Base-by-base conservation (phyloP, 371 early-diverging fungal genomes). In the Rhizopus delemar region DNA sequence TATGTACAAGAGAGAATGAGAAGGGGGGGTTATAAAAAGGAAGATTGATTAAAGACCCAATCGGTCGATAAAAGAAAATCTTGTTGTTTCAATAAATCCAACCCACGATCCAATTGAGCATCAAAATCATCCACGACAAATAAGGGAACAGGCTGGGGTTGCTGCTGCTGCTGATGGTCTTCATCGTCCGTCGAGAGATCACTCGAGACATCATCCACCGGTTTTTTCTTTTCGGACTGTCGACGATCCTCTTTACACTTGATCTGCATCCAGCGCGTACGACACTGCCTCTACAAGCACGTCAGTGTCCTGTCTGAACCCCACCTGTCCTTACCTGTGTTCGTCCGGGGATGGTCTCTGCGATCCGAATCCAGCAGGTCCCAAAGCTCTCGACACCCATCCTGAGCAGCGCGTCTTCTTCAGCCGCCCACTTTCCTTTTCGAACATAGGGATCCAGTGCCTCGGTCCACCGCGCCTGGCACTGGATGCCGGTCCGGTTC, bases 401-500 rank as follows among this genome's bases (percentile, higher is more conserved):
- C 39, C 74, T 51, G 53, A 91, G 56, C 22, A 85, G 38, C 4
- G 46, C 63, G 51, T 89, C 91, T 73, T 91, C 91, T 11, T 83
- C 83, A 0, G 60, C 59, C 9, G 74, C 71, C 91, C 91, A 91
- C 56, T 84, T 82, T 0, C 88, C 91, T 46, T 85, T 86, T 5
- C 86, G 73, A 11, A 86, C 86, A 16, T 63, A 68, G 3, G 91
- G 91, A 57, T 90, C 88, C 8, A 90, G 54, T 5, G 91, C 87
- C 65, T 90, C 91, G 5, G 84, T 82, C 82, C 88, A 90, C 6
- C 89, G 80, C 13, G 91, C 89, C 59, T 88, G 88, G 3, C 89
- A 89, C 62, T 90, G 91, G 32, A 85, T 83, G 3, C 84, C 86
- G 0, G 86, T 86, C 8, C 91, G 72, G 13, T 84, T 82, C 2